Evolutionary conservation across 208 protist genomes (phyloP), one percentile per base, ranked within the genome.

Genomic region (Trypanosoma mega): DNA sequence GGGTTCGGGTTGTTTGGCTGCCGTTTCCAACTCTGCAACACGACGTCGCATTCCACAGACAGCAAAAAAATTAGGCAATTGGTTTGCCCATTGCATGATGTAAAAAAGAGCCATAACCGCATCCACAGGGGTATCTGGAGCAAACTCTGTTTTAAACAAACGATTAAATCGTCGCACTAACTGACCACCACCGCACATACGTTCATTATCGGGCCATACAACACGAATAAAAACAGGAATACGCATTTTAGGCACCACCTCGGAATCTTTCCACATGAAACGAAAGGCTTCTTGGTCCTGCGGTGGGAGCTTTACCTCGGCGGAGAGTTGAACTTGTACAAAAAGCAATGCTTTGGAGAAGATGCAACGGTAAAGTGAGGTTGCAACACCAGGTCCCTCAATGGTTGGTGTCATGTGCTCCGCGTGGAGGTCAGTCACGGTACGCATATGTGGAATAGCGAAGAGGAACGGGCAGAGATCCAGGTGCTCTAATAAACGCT

Each of bases 241-340:
- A 31, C 72, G 66, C 82, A 91, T 88, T 59, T 87, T 80, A 12
- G 90, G 90, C 57, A 85, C 55, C 49, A 85, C 85, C 65, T 94
- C 74, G 9, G 86, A 76, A 56, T 94, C 90, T 60, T 86, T 89
- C 87, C 90, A 96, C 37, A 96, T 47, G 26, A 90, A 88, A 24
- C 74, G 54, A 55, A 96, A 93, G 0, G 67, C 79, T 55, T 93
- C 85, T 9, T 80, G 80, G 70, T 96, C 90, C 54, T 92, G 86
- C 50, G 90, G 87, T 1, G 90, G 90, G 50, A 96, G 75, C 70
- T 94, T 94, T 45, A 96, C 90, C 78, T 94, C 87, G 1, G 90
- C 83, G 18, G 90, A 93, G 29, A 96, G 85, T 61, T 90, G 76
- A 54, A 96, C 90, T 24, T 81, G 79, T 14, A 94, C 60, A 49